Conservation (phyloP, 345 rosid species). For the Hypericum perforatum region DNA sequence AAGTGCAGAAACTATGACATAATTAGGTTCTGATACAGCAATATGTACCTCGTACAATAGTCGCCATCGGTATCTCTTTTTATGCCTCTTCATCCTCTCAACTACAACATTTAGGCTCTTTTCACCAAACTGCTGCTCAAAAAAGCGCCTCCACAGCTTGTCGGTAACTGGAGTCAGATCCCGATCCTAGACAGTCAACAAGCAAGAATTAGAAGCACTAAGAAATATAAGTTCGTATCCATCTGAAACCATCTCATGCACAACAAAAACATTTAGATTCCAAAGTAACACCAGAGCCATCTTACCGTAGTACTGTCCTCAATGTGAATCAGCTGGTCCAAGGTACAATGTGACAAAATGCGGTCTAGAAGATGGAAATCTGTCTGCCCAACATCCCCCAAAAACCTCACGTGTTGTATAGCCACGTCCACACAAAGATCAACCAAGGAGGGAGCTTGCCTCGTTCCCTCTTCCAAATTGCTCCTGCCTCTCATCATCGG, state of each 20-base stretch:
- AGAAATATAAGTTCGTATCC: not conserved
- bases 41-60: constrained; percentile 51
- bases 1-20: not conserved
- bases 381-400: constrained; percentile 85
- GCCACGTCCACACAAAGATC: constrained; percentile 65
- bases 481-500: no score
- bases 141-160: constrained; percentile 68
- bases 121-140: constrained; percentile 44
- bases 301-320: constrained; percentile 60
- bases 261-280: not conserved
- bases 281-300: constrained; percentile 1
- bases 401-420: constrained; percentile 45
- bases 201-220: constrained; percentile 4
- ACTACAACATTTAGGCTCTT: constrained; percentile 23
- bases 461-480: not conserved
- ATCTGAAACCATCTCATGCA: not conserved
- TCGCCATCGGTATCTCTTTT: constrained; percentile 54
- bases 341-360: constrained; percentile 60
- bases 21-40: not conserved
- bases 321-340: constrained; percentile 66
- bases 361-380: constrained; percentile 63
- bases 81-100: constrained; percentile 49
- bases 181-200: constrained; percentile 36
- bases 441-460: constrained; percentile 54
- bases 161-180: constrained; percentile 80